Conservation (phyloP, 371 early-diverging fungal species). For the Haplosporangium sp. region DNA sequence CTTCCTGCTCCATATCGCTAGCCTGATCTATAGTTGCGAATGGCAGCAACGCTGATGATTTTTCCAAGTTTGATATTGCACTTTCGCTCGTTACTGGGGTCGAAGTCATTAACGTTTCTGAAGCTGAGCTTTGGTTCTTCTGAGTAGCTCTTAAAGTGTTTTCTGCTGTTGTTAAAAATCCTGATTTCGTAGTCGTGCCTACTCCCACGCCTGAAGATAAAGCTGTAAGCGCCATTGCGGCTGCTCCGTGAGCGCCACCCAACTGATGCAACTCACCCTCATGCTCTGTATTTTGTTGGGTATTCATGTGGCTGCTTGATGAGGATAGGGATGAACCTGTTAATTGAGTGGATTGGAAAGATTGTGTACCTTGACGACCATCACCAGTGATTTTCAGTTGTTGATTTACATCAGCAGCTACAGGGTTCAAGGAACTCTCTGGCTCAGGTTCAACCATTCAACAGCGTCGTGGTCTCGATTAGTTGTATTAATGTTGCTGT, state of each 20-base stretch:
- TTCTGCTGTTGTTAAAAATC: background rate
- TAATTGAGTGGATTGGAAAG: background rate
- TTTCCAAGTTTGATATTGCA: background rate
- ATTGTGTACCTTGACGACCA: background rate
- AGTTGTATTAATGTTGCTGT: background rate
- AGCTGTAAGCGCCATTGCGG: constrained; percentile 45
- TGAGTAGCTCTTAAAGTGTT: background rate
- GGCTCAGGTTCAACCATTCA: constrained; percentile 33
- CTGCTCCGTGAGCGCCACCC: constrained; percentile 31
- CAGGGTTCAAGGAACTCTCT: constrained; percentile 12
- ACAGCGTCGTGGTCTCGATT: constrained; percentile 4
- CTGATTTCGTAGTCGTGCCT: background rate
- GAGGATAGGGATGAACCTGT: background rate
- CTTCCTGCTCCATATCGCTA: background rate
- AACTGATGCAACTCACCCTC: background rate
- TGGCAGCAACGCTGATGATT: background rate
- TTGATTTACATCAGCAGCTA: constrained; percentile 11
- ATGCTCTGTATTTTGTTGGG: background rate
- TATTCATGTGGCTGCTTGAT: background rate
- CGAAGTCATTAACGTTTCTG: background rate
- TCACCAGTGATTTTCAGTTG: background rate
- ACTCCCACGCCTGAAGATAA: constrained; percentile 17
- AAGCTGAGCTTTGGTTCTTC: background rate
- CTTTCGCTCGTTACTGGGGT: background rate
- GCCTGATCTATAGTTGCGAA: background rate